Conservation (phyloP, 768 basidiomycete genomes). For the Termitomyces titanicus region DNA sequence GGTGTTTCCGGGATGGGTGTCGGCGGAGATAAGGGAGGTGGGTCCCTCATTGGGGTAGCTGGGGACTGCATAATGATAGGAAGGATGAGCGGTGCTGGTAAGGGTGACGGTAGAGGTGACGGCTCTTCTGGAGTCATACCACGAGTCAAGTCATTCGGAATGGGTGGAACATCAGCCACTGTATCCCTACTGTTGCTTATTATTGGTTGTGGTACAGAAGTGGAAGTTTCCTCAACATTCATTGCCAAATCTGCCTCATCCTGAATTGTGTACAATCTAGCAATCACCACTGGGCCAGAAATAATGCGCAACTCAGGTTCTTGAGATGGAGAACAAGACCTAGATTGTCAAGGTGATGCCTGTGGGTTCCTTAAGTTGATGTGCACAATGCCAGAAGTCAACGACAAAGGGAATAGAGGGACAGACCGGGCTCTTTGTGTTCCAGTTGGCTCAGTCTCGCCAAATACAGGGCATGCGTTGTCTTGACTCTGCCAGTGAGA, state of each 20-base stretch:
- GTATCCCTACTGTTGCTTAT: not conserved
- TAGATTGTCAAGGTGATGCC: slow-evolving; percentile 33
- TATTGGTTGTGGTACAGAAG: slow-evolving; percentile 10
- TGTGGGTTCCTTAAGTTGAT: slow-evolving; percentile 43
- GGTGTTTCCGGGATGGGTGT: slow-evolving; percentile 54
- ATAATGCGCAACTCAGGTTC: slow-evolving; percentile 29
- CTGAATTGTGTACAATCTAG: slow-evolving; percentile 14
- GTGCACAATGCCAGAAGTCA: slow-evolving; percentile 22
- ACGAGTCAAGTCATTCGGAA: not conserved
- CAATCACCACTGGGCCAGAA: slow-evolving; percentile 12
- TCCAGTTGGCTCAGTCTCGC: slow-evolving; percentile 11
- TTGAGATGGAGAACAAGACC: slow-evolving; percentile 43
- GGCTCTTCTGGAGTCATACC: not conserved
- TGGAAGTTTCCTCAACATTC: too few relatives aligned
- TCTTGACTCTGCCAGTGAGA: slow-evolving; percentile 13
- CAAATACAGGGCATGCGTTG: slow-evolving; percentile 9
- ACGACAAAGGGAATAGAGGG: slow-evolving; percentile 33
- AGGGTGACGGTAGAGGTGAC: not conserved
- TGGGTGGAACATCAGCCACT: not conserved
- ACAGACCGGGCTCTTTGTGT: slow-evolving; percentile 44
- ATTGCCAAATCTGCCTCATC: slow-evolving; percentile 20
- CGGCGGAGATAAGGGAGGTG: slow-evolving; percentile 36
- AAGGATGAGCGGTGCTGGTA: not conserved
- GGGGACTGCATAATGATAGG: slow-evolving; percentile 16
- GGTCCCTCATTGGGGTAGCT: slow-evolving; percentile 18